Conservation (phyloP, 1,139 yeast genomes). For the Saccharomycopsis hybrid region DNA sequence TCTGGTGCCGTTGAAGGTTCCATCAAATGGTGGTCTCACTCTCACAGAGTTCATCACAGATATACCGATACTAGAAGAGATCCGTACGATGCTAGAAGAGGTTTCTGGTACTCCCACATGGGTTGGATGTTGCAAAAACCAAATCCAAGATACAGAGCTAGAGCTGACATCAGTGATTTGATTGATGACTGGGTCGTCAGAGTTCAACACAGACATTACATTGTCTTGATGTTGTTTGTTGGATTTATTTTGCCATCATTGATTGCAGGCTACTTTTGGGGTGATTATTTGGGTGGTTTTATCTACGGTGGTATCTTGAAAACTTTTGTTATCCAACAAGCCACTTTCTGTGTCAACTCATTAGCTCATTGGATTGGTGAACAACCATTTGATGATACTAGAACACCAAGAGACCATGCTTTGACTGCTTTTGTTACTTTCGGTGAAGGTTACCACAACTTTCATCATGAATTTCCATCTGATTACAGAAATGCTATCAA, state of each 20-base stretch:
- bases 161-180: constrained; percentile 93
- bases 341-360: constrained; percentile 97
- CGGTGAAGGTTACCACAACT: constrained; percentile 98
- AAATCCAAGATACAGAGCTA: constrained; percentile 90
- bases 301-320: constrained; percentile 86
- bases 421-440: constrained; percentile 91
- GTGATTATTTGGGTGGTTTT: constrained; percentile 90
- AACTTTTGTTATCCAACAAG: constrained; percentile 85
- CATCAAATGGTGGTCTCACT: constrained; percentile 98
- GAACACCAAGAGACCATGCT: constrained; percentile 95
- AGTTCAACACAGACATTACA: constrained; percentile 89
- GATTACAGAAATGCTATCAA: constrained; percentile 96
- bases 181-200: constrained; percentile 85
- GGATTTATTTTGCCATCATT: constrained; percentile 72
- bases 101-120: constrained; percentile 93
- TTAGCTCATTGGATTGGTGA: constrained; percentile 98
- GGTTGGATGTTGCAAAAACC: constrained; percentile 97
- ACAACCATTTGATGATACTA: constrained; percentile 96
- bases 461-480: constrained; percentile 98
- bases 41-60: constrained; percentile 96
- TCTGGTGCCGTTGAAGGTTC: constrained; percentile 97
- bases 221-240: constrained; percentile 56
- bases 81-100: constrained; percentile 94
- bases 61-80: constrained; percentile 95
- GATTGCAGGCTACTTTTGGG: constrained; percentile 75